Conservation (phyloP, 495 filamentous ascomycete species). For the Apiosordaria backusii region DNA sequence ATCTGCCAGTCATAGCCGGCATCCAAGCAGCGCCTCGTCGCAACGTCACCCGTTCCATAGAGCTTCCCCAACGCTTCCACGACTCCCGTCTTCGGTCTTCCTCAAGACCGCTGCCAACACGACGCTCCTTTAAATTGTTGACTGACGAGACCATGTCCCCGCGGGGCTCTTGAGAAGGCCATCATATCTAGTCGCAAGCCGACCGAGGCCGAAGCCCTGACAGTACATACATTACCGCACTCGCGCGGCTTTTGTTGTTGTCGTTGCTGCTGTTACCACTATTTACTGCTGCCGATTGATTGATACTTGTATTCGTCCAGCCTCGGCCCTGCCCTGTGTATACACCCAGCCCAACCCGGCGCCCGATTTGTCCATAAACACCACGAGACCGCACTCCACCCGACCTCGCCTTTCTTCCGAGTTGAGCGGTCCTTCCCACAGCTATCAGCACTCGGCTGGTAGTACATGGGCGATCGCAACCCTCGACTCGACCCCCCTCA, state of each 20-base stretch:
- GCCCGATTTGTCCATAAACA: background rate
- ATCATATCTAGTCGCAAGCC: conserved; percentile 18
- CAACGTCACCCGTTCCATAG: conserved; percentile 11
- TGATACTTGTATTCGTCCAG: conserved; percentile 8
- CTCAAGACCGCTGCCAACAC: background rate
- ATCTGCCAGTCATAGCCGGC: background rate
- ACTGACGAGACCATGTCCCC: conserved; percentile 19
- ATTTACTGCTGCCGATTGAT: background rate
- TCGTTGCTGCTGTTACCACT: background rate
- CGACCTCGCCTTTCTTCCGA: background rate
- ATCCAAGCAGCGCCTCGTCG: conserved; percentile 5
- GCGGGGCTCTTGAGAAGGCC: conserved; percentile 15
- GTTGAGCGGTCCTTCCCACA: conserved; percentile 13
- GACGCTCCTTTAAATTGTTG: conserved; percentile 11
- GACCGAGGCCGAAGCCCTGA: conserved; percentile 17
- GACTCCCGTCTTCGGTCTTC: background rate
- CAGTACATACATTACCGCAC: conserved; percentile 11
- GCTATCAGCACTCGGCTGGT: conserved; percentile 22
- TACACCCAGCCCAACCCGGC: background rate
- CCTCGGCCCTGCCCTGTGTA: conserved; percentile 1
- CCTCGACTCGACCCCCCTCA: conserved; percentile 26
- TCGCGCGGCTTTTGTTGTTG: conserved; percentile 5
- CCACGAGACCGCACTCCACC: background rate
- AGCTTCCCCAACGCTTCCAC: background rate
- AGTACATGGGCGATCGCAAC: conserved; percentile 32